Conservation (phyloP, 148 eudicot genomes). For the Camellia granthamiana region DNA sequence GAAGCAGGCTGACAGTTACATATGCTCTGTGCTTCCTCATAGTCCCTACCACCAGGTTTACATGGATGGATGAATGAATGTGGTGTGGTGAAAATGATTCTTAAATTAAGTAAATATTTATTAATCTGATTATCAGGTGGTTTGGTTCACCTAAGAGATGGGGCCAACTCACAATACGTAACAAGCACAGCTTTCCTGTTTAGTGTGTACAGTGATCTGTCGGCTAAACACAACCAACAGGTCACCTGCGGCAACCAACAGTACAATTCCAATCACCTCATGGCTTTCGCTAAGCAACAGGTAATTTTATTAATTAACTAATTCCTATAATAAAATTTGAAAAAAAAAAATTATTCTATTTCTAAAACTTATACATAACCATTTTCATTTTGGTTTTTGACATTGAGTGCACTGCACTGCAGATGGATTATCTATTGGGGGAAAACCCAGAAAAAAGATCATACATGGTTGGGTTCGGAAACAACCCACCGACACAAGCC, state of each 20-base stretch:
- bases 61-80: no score
- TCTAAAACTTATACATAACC: no score
- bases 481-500: constrained; percentile 69
- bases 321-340: no score
- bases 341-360: no score
- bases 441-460: constrained; percentile 67
- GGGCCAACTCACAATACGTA: constrained; percentile 83
- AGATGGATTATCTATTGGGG: constrained; percentile 87
- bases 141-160: constrained; percentile 73
- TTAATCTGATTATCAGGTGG: constrained; percentile 46
- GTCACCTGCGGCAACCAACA: constrained; percentile 31
- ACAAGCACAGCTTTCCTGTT: constrained; percentile 62
- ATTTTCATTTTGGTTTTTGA: no score
- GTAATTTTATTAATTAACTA: no score
- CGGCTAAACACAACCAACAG: constrained; percentile 50
- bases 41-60: constrained; percentile 63
- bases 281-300: no score
- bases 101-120: not conserved
- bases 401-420: not conserved
- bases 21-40: constrained; percentile 36
- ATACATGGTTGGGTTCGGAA: constrained; percentile 89
- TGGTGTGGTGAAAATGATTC: no score
- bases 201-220: constrained; percentile 62
- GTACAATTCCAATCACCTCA: no score
- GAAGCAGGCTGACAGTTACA: no score